A percentile compares a stretch with the other conserved stretches of the same genome.
Evolutionary conservation across 2,329 filamentous ascomycete genomes (phyloP).

Genomic region (Botrytis galanthina): DNA sequence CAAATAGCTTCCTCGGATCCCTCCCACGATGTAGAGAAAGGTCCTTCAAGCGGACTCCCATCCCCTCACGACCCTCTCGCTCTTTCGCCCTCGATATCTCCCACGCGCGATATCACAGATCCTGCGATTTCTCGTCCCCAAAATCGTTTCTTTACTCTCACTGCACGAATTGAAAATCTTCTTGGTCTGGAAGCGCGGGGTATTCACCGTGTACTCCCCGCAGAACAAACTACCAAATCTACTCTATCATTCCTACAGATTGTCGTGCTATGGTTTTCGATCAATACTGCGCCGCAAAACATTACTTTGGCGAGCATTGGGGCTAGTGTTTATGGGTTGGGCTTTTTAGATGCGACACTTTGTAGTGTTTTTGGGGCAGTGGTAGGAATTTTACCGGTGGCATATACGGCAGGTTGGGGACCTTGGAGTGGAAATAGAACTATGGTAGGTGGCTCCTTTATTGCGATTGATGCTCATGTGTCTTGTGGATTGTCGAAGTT

Average conservation of each 20-base stretch:
- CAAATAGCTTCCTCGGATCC: not conserved
- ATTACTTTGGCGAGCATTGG: conserved; percentile 64
- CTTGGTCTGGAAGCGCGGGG: conserved; percentile 52
- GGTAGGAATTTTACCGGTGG: conserved; percentile 52
- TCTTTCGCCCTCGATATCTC: not conserved
- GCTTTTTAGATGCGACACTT: conserved; percentile 55
- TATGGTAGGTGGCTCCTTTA: conserved; percentile 44
- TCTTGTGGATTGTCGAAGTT: not conserved
- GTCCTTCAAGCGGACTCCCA: not conserved
- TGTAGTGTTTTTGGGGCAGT: conserved; percentile 57
- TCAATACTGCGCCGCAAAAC: conserved; percentile 63
- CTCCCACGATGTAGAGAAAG: conserved; percentile 18
- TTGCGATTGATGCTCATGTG: not conserved
- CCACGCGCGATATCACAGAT: not conserved
- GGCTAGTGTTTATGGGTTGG: conserved; percentile 55
- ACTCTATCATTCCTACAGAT: conserved; percentile 34
- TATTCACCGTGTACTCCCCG: conserved; percentile 54
- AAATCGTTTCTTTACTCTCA: conserved; percentile 14
- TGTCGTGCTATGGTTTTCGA: conserved; percentile 57
- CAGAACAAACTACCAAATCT: conserved; percentile 48
- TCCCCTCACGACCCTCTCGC: not conserved
- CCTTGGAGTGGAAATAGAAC: conserved; percentile 60
- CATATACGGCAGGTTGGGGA: conserved; percentile 62
- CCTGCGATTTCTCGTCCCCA: not conserved
- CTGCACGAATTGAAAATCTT: conserved; percentile 27